phyloP scores from a whole-genome alignment of 169 alveolate genomes.

The Miamiensis avidus region DNA sequence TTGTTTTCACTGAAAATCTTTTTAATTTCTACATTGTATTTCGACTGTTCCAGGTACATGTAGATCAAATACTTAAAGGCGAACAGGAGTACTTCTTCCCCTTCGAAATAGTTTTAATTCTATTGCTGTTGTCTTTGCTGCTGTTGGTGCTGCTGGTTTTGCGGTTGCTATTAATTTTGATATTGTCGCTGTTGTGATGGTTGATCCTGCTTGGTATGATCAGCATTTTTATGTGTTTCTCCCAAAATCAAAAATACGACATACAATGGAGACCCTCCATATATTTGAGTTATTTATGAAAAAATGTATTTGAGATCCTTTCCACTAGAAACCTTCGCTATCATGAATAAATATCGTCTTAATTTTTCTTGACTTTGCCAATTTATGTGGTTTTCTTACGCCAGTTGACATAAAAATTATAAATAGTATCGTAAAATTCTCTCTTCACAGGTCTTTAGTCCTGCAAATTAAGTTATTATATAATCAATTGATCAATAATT shows the following conservation, averaged over 20 bases:
- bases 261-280: neutral
- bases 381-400: neutral
- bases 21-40: too few relatives aligned
- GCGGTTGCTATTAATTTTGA: neutral
- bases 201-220: too few relatives aligned
- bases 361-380: neutral
- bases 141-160: neutral
- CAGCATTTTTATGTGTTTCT: neutral
- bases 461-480: too few relatives aligned
- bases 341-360: neutral
- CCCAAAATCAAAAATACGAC: neutral
- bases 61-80: neutral
- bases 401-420: neutral
- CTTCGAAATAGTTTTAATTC: neutral
- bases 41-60: neutral
- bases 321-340: neutral
- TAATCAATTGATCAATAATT: too few relatives aligned
- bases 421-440: neutral
- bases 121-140: neutral
- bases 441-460: neutral
- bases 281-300: neutral
- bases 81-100: neutral
- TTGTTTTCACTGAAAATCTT: neutral
- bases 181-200: too few relatives aligned
- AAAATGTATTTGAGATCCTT: neutral